Evolutionary conservation across 202 grass and related monocot genomes (phyloP), one percentile per base, ranked within the genome.

Genomic region (Setaria italica): DNA sequence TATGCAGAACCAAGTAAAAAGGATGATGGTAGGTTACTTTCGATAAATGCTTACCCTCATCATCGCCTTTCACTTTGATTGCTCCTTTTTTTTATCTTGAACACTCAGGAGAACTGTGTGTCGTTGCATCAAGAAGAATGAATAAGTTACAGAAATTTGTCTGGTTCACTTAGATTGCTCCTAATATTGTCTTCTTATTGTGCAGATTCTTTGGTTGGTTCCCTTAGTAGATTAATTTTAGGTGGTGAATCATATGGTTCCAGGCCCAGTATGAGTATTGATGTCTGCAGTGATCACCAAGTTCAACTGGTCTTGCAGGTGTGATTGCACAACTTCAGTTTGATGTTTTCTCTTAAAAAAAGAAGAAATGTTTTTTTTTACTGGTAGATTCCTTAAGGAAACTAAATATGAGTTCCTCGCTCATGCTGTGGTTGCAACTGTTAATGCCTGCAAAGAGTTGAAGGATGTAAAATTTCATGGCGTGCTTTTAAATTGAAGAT

Each of bases 221-320:
- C 91, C 45, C 91, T 99, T 42, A 87, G 88, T 74, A 78, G 84
- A 73, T 47, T 99, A 70, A 88, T 99, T 86, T 84, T 90, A 74
- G 90, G 91, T 15, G 62, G 65, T 62, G 91, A 95, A 75, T 67
- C 72, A 66, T 95, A 94, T 91, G 91, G 93, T 77, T 88, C 91
- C 56, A 95, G 96, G 81, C 96, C 96, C 41, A 95, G 90, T 74
- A 81, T 94, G 67, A 91, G 55, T 45, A 90, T 99, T 54, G 86
- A 92, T 91, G 90, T 99, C 41, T 92, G 93, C 72, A 91, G 86
- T 81, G 91, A 94, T 84, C 90, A 57, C 54, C 93, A 99, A 94
- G 81, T 94, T 76, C 88, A 94, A 85, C 88, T 99, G 48, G 88
- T 87, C 72, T 85, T 95, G 80, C 79, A 99, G 93, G 96, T 98